These are phyloP conservation scores for Cutaneotrichosporon mucoides DNA, from an alignment of 1,284 basidiomycete genomes.

Conservation along the genomic window DNA sequence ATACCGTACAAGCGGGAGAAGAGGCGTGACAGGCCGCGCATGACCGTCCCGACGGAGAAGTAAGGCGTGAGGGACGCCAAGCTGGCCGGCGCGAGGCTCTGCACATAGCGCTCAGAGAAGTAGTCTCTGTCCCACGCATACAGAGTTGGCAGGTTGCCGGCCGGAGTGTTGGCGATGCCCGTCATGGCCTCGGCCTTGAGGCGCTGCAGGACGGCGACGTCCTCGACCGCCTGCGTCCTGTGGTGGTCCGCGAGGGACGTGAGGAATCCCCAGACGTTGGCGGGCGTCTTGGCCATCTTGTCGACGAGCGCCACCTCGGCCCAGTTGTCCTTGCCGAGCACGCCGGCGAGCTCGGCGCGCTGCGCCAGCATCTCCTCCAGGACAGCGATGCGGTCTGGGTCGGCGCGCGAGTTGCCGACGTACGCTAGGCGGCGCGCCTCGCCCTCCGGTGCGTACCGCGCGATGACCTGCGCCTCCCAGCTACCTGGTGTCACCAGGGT, in stretches of 20 bases:
- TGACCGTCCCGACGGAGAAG: slow-evolving; percentile 74
- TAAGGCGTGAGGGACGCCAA: slow-evolving; percentile 60
- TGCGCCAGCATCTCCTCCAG: slow-evolving; percentile 71
- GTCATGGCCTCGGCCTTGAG: slow-evolving; percentile 69
- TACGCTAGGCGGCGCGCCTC: slow-evolving; percentile 76
- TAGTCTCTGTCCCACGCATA: slow-evolving; percentile 92
- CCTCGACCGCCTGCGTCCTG: slow-evolving; percentile 64
- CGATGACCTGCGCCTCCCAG: slow-evolving; percentile 86
- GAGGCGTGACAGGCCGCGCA: slow-evolving; percentile 78
- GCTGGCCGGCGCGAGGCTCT: slow-evolving; percentile 53
- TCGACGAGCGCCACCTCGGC: slow-evolving; percentile 78
- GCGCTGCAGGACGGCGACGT: slow-evolving; percentile 64
- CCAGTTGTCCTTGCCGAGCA: slow-evolving; percentile 78
- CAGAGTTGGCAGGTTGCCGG: slow-evolving; percentile 59
- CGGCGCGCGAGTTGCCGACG: slow-evolving; percentile 62
- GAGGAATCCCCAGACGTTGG: slow-evolving; percentile 82
- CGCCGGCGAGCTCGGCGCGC: slow-evolving; percentile 69
- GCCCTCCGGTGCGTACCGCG: slow-evolving; percentile 76
- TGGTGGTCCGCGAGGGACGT: slow-evolving; percentile 72
- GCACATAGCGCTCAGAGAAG: slow-evolving; percentile 53
- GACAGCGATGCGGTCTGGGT: slow-evolving; percentile 51
- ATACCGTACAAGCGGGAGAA: slow-evolving; percentile 85
- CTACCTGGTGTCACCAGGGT: slow-evolving; percentile 75
- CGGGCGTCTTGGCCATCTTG: slow-evolving; percentile 91
- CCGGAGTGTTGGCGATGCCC: slow-evolving; percentile 16